These are phyloP conservation scores for Botrytis porri DNA, from an alignment of 2,329 filamentous ascomycete genomes.

Conservation along the genomic window DNA sequence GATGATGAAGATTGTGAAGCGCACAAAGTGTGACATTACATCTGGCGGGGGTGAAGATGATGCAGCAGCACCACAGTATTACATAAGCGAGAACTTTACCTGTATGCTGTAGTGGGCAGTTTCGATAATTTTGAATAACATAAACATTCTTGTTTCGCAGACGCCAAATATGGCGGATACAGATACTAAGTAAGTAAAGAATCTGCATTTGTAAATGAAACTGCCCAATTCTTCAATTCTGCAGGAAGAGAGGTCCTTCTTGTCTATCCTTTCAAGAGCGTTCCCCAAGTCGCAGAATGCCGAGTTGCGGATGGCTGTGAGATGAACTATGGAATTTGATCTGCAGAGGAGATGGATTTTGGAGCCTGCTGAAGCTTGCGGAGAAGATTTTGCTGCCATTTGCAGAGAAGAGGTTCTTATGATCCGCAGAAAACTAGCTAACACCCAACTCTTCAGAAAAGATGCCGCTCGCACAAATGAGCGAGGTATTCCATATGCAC, in stretches of 20 bases:
- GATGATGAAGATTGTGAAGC: background rate
- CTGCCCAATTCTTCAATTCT: background rate
- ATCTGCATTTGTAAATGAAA: background rate
- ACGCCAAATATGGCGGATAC: slow-evolving; percentile 33
- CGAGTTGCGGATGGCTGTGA: background rate
- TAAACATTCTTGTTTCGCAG: slow-evolving; percentile 3
- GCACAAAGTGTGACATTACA: background rate
- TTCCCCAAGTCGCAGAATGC: background rate
- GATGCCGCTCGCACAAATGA: slow-evolving; percentile 64
- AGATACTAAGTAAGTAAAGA: slow-evolving; percentile 30
- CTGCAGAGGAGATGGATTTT: background rate
- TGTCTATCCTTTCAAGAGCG: background rate
- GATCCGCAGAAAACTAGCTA: slow-evolving; percentile 22
- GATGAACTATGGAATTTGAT: background rate
- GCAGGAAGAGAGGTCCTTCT: background rate
- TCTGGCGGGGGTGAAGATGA: background rate
- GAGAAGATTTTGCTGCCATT: background rate
- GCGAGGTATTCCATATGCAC: slow-evolving; percentile 77
- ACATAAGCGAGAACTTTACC: slow-evolving; percentile 13
- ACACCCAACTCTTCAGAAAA: background rate
- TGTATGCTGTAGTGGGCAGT: slow-evolving; percentile 9
- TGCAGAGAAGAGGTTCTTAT: background rate
- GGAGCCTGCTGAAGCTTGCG: background rate
- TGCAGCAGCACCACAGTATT: background rate
- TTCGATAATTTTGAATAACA: slow-evolving; percentile 5